Base-by-base conservation (phyloP, 345 rosid genomes). In the Rhizophora apiculata region DNA sequence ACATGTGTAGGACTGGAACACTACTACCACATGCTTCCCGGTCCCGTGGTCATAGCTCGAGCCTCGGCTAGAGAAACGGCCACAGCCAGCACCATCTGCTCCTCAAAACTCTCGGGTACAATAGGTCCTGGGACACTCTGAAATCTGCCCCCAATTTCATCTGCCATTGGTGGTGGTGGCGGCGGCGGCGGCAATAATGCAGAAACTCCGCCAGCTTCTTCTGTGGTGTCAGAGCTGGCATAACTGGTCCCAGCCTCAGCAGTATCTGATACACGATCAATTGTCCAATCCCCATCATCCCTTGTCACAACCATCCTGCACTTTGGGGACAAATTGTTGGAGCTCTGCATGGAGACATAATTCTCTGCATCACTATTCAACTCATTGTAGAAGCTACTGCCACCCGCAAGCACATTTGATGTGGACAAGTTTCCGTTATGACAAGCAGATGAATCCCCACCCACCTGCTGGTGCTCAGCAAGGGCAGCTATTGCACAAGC, bases 41-140 rank as follows among this genome's bases (percentile, higher is more conserved):
- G 80, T 72, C 81, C 82, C 67, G 75, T 82, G 49, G 87, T 73
- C 66, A 82, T 49, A 20, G 89, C 81, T 76, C 86, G 85, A 68
- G 91, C 92, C 74, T 92, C 96, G 15, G 96, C 96, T 26, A 92
- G 83, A 79, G 99, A 90, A 64, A 87, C 88, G 27, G 99, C 92
- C 97, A 88, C 85, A 34, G 97, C 96, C 71, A 95, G 74, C 97
- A 92, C 87, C 96, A 95, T 92, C 80, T 92, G 96, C 72, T 95
- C 99, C 82, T 95, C 99, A 58, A 80, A 95, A 81, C 82, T 92
- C 83, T 89, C 96, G 7, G 96, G 97, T 60, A 87, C 73, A 19
- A 95, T 79, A 37, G 93, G 84, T 36, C 74, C 86, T 4, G 84
- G 74, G 54, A 77, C 37, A 68, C 60, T 79, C 53, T 74, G 80